phyloP scores from a whole-genome alignment of 345 rosid genomes.

The Trapa incisa region DNA sequence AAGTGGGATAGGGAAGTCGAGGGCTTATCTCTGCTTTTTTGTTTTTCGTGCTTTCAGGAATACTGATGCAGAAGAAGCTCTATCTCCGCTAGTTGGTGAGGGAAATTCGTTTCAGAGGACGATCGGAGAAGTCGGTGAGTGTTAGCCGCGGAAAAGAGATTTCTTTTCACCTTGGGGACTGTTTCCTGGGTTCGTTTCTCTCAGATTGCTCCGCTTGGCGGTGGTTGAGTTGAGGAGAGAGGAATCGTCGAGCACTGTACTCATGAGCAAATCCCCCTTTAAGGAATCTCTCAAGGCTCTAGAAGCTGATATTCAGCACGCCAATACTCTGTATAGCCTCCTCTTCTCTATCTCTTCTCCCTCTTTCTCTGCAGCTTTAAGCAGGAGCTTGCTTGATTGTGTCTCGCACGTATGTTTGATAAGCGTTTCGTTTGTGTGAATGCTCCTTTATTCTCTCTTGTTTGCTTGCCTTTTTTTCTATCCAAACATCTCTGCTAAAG shows the following conservation, averaged over 20 bases:
- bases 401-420: not conserved
- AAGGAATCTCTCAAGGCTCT: constrained; percentile 88
- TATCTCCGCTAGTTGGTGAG: no score
- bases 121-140: no score
- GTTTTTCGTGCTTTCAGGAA: no score
- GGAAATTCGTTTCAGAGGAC: no score
- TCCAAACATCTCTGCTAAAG: not conserved
- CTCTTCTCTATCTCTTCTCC: constrained; percentile 2
- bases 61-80: no score
- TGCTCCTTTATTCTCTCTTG: not conserved
- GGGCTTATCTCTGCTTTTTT: no score
- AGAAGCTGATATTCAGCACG: constrained; percentile 85
- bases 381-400: not conserved
- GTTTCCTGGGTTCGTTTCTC: not conserved
- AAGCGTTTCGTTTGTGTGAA: not conserved
- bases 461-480: no score
- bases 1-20: no score
- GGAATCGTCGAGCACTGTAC: constrained; percentile 27
- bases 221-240: constrained; percentile 12
- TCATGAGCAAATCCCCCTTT: constrained; percentile 65
- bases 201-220: not conserved
- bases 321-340: constrained; percentile 57
- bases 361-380: not conserved
- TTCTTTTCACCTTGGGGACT: no score
- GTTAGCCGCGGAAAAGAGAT: no score